Evolutionary conservation across 805 yeast species (phyloP).

Genomic region (Metschnikowia noctiluminum): DNA sequence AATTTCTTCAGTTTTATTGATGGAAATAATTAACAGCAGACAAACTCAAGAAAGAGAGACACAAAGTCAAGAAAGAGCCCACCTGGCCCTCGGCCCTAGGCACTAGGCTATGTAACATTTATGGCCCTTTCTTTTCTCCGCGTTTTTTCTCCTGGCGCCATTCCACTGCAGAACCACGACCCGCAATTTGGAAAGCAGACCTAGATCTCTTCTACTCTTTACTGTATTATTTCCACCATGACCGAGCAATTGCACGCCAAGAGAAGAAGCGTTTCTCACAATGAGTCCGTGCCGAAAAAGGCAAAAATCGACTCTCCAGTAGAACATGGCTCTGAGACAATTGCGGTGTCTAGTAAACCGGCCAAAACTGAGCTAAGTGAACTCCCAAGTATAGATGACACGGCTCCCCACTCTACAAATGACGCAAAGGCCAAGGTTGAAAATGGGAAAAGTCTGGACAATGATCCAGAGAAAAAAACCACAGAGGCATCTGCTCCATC

Average conservation of each 20-base stretch:
- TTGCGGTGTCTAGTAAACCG: not conserved
- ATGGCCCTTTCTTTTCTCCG: too few species aligned
- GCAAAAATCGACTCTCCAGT: not conserved
- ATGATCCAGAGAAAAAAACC: not conserved
- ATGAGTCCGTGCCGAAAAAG: not conserved
- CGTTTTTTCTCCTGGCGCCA: too few species aligned
- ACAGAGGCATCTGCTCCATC: not conserved
- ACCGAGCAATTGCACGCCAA: not conserved
- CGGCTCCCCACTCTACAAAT: not conserved
- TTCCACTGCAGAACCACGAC: too few species aligned
- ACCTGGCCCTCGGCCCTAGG: too few species aligned
- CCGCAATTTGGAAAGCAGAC: too few species aligned
- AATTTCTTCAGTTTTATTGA: too few species aligned
- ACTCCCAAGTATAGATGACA: not conserved
- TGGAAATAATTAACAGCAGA: too few species aligned
- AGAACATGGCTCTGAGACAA: not conserved
- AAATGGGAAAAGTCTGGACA: not conserved
- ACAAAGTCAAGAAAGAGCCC: too few species aligned
- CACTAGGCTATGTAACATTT: too few species aligned
- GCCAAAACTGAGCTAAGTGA: not conserved
- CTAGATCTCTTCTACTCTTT: too few species aligned
- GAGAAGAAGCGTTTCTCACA: conserved; percentile 2
- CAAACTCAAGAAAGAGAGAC: too few species aligned
- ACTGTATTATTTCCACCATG: not conserved
- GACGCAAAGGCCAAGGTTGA: not conserved